A percentile compares a stretch with the other conserved stretches of the same genome.
Conservation (phyloP, 306 rosid species). For the Vicia villosa region DNA sequence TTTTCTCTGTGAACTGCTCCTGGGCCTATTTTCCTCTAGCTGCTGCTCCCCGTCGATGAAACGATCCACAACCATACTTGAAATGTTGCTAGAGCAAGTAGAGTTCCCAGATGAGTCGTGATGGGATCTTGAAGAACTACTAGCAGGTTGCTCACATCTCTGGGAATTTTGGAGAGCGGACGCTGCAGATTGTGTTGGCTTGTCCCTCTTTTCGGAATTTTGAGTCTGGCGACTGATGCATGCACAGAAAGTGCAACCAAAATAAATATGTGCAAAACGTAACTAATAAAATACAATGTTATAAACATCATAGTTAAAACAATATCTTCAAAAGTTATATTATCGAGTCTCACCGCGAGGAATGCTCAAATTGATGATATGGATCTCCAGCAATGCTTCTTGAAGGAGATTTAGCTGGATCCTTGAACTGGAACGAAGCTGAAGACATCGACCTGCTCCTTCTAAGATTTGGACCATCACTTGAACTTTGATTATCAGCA, state of each 20-base stretch:
- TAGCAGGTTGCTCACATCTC: conserved; percentile 55
- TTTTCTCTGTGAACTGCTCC: conserved; percentile 50
- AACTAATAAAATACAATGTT: conserved; percentile 11
- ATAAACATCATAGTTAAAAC: conserved; percentile 17
- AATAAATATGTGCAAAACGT: not conserved
- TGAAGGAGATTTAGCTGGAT: conserved; percentile 74
- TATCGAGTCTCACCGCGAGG: conserved; percentile 65
- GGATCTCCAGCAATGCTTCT: conserved; percentile 52
- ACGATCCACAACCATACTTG: conserved; percentile 74
- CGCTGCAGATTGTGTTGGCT: conserved; percentile 44
- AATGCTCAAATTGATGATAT: conserved; percentile 56
- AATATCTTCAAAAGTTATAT: conserved; percentile 31
- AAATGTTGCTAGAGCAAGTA: conserved; percentile 73
- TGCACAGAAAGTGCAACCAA: conserved; percentile 34
- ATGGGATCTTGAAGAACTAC: conserved; percentile 60
- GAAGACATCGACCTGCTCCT: conserved; percentile 93
- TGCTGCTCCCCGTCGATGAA: conserved; percentile 92
- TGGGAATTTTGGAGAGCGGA: conserved; percentile 46
- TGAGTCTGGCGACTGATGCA: conserved; percentile 52
- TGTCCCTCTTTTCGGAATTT: conserved; percentile 54
- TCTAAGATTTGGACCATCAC: conserved; percentile 61
- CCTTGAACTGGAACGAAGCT: conserved; percentile 57
- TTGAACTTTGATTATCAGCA: conserved; percentile 52
- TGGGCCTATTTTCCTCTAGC: conserved; percentile 50
- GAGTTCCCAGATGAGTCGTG: conserved; percentile 74